A percentile compares a stretch with the other conserved stretches of the same genome.
Conservation (phyloP, 345 rosid species). For the Eucalyptus guilfoylei region DNA sequence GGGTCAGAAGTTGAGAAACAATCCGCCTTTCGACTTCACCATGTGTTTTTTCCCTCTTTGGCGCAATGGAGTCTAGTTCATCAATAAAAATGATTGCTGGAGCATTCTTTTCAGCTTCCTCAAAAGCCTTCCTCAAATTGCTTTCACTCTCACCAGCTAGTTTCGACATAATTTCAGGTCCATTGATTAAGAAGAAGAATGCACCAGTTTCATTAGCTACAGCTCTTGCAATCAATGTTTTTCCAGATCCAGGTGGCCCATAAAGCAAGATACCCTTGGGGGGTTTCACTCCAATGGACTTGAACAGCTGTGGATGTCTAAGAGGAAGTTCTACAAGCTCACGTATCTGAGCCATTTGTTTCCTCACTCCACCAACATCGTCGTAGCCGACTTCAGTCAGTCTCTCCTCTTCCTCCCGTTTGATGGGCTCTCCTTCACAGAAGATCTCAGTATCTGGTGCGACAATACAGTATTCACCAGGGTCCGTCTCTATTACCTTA, state of each 20-base stretch:
- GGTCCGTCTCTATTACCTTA: constrained; percentile 83
- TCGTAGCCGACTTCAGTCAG: constrained; percentile 89
- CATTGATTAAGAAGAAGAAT: constrained; percentile 88
- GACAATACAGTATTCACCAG: constrained; percentile 81
- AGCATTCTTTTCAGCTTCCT: constrained; percentile 94
- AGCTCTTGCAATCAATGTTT: constrained; percentile 87
- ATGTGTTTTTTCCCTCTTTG: constrained; percentile 87
- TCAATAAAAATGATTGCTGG: constrained; percentile 90
- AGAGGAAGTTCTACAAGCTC: constrained; percentile 88
- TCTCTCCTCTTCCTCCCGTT: constrained; percentile 84
- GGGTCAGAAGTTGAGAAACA: constrained; percentile 86
- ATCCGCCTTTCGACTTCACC: constrained; percentile 97
- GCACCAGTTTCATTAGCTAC: constrained; percentile 97
- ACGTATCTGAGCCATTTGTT: constrained; percentile 96
- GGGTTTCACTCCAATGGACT: constrained; percentile 95
- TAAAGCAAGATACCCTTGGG: constrained; percentile 86
- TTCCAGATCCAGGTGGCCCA: constrained; percentile 79
- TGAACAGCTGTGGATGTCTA: constrained; percentile 90
- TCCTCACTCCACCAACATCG: constrained; percentile 96
- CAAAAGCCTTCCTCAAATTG: constrained; percentile 91
- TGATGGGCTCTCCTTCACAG: constrained; percentile 95
- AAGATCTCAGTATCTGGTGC: constrained; percentile 95
- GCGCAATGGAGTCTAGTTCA: constrained; percentile 93
- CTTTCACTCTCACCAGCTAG: constrained; percentile 98
- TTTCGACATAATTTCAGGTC: constrained; percentile 95